These are phyloP conservation scores for Mallotus japonicus DNA, from an alignment of 441 rosid genomes.

Conservation along the genomic window DNA sequence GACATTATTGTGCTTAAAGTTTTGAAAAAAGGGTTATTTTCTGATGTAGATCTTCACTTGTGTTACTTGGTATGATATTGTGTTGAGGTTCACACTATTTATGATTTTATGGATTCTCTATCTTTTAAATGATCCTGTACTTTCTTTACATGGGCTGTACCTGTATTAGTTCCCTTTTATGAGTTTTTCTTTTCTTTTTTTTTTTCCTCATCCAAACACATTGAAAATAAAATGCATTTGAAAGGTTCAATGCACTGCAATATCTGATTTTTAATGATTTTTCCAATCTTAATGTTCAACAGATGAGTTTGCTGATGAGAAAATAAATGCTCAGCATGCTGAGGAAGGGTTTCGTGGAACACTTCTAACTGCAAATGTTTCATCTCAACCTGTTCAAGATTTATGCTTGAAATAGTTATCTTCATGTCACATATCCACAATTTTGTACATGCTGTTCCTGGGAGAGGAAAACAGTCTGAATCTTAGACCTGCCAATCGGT, in stretches of 20 bases:
- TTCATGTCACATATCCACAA: conserved; percentile 4
- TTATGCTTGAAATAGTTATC: conserved; percentile 13
- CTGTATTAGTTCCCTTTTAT: neutral
- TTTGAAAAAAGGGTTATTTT: conserved; percentile 9
- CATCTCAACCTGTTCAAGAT: conserved; percentile 19
- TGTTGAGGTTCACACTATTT: neutral
- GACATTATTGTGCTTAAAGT: neutral
- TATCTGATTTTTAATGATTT: conserved; percentile 5
- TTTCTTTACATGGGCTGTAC: neutral
- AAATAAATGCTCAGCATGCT: conserved; percentile 48
- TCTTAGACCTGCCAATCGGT: conserved; percentile 3
- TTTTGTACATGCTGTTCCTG: conserved; percentile 14
- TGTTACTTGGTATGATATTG: neutral
- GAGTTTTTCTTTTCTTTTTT: too few relatives aligned
- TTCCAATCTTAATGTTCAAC: conserved; percentile 28
- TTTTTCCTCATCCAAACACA: neutral
- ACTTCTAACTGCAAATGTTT: conserved; percentile 17
- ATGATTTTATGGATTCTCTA: neutral
- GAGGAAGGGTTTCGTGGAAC: conserved; percentile 92
- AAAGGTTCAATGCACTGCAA: neutral
- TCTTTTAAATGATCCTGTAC: too few relatives aligned
- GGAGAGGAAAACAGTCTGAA: conserved; percentile 6
- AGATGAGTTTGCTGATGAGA: conserved; percentile 87
- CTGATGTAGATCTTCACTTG: neutral
- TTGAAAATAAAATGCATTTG: neutral